Conservation (phyloP, 345 rosid genomes). For the Mangifera indica region DNA sequence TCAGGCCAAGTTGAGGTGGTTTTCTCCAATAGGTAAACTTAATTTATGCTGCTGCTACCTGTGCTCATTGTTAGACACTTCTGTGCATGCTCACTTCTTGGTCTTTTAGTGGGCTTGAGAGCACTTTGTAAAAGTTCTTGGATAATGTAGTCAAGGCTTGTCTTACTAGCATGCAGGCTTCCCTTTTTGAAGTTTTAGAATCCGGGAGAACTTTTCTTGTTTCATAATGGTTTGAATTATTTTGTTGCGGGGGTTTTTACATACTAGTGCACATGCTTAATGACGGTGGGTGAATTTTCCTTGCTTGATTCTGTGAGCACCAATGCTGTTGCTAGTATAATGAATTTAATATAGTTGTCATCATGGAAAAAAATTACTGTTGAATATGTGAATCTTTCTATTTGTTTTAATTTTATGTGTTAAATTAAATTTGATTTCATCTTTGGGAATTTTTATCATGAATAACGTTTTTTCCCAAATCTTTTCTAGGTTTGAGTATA, state of each 20-base stretch:
- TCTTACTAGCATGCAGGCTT: not conserved
- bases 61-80: not conserved
- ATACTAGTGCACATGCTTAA: not conserved
- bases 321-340: not conserved
- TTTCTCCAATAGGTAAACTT: constrained; percentile 72
- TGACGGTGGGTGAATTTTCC: not conserved
- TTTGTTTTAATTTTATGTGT: not conserved
- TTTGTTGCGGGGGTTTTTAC: not conserved
- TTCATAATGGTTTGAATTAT: not conserved
- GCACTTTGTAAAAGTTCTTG: constrained; percentile 1
- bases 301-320: not conserved
- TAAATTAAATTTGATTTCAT: not conserved
- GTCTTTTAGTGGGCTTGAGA: not conserved
- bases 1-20: constrained; percentile 81
- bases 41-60: not conserved
- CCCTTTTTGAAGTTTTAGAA: not conserved
- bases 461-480: constrained; percentile 9
- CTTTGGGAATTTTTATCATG: not conserved
- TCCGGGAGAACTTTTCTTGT: not conserved
- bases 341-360: not conserved
- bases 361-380: not conserved
- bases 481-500: constrained; percentile 68
- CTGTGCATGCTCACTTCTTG: not conserved
- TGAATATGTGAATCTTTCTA: not conserved
- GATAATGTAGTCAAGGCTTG: constrained; percentile 8